Evolutionary conservation across 2,329 filamentous ascomycete species (phyloP).

Genomic region (Alternaria arborescens): DNA sequence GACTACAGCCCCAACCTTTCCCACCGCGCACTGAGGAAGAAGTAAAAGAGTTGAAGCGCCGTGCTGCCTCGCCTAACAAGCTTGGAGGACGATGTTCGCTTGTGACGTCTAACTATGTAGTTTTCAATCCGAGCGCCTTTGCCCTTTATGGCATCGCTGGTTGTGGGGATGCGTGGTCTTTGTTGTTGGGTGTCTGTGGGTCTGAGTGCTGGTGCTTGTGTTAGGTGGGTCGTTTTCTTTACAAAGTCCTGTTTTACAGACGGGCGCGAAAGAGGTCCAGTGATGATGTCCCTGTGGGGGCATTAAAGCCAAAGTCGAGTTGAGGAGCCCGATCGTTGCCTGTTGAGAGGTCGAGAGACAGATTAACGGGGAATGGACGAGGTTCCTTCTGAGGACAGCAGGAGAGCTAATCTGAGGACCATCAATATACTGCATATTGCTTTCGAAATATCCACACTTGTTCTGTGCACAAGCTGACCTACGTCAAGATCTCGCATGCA

Average conservation of each 20-base stretch:
- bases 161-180: conserved; percentile 38
- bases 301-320: conserved; percentile 49
- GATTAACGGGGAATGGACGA: conserved; percentile 22
- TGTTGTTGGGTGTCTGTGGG: conserved; percentile 31
- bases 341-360: conserved; percentile 22
- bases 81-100: conserved; percentile 34
- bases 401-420: conserved; percentile 50
- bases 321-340: conserved; percentile 34
- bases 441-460: not conserved
- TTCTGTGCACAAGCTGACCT: conserved; percentile 5
- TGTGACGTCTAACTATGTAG: conserved; percentile 40
- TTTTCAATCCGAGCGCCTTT: conserved; percentile 50
- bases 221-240: conserved; percentile 19
- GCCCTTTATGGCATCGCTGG: conserved; percentile 18
- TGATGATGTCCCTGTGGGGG: conserved; percentile 45
- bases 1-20: conserved; percentile 28
- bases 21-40: conserved; percentile 44
- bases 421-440: conserved; percentile 13
- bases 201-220: conserved; percentile 17
- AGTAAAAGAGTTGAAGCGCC: conserved; percentile 48
- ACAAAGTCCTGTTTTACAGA: conserved; percentile 17
- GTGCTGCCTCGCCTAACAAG: conserved; percentile 20
- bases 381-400: conserved; percentile 45
- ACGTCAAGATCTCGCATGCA: not conserved
- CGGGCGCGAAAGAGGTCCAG: conserved; percentile 37